These are phyloP conservation scores for Zygoascus bituminiphila DNA, from an alignment of 805 yeast genomes.

Conservation along the genomic window DNA sequence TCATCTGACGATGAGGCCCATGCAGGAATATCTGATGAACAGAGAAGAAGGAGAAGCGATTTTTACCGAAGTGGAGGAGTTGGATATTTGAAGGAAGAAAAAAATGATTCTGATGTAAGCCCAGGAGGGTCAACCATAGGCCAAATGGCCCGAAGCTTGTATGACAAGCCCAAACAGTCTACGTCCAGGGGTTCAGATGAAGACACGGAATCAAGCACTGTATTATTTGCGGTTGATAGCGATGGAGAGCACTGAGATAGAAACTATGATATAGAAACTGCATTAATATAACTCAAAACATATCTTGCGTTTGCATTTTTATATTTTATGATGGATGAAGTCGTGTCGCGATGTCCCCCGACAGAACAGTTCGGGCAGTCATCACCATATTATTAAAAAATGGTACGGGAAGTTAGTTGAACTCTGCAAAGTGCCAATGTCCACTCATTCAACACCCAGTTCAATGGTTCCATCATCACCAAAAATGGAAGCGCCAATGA, in stretches of 20 bases:
- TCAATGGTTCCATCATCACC: not conserved
- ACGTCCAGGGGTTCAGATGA: not conserved
- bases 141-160: conserved; percentile 11
- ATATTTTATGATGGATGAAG: not conserved
- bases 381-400: not conserved
- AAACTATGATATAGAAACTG: not conserved
- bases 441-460: too few species aligned
- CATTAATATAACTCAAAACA: too few species aligned
- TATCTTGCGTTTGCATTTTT: too few species aligned
- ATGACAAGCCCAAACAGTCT: conserved; percentile 1
- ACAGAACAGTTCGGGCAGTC: too few species aligned
- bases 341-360: not conserved
- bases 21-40: conserved; percentile 4
- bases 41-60: not conserved
- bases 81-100: not conserved
- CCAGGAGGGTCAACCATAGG: conserved; percentile 6
- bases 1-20: not conserved
- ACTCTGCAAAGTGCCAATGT: too few species aligned
- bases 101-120: not conserved
- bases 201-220: conserved; percentile 3
- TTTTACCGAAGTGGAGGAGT: not conserved
- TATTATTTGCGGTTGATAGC: conserved; percentile 2
- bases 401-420: not conserved
- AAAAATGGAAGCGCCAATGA: not conserved
- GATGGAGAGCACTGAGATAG: not conserved